Base-by-base conservation (phyloP, 768 basidiomycete genomes). In the Roridomyces roridus region DNA sequence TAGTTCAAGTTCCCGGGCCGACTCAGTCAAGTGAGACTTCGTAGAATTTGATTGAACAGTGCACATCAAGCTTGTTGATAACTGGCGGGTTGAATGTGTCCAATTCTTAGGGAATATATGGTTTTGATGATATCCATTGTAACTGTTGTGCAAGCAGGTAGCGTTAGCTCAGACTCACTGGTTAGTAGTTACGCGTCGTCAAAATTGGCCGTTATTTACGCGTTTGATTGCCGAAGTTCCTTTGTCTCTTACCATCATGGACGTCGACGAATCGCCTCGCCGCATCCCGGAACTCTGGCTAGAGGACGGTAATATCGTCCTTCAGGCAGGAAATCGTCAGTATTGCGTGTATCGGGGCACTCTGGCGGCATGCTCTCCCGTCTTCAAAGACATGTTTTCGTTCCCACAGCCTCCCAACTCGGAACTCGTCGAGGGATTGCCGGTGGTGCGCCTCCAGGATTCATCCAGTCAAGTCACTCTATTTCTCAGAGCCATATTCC, bases 291-390 rank as follows among this genome's bases (percentile, higher is more conserved):
- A 55, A 17, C 48, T 53, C 12, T 63, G 64, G 64, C 63, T 65
- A 21, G 54, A 56, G 2, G 64, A 65, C 39, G 64, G 64, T 1
- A 64, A 57, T 26, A 51, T 65, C 15, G 59, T 65, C 11, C n/a
- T 65, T n/a, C 50, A 46, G 26, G 64, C 64, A 7, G 54, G 48
- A 12, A 23, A 35, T 20, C 47, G 42, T 8, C 59, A 47, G 12
- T 65, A 49, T 28, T 43, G 57, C 5, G 65, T 65, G 14, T 58
- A 55, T 39, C 56, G 51, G 3, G 48, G 52, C 42, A 43, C 54
- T 12, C 34, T 59, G 21, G 58, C 51, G 1, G 39, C 28, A 1
- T 15, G 21, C 1, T 60, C 54, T 9, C 28, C 54, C 11, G 31
- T 56, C 35, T 60, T 60, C 11, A 12, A 35, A 10, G 59, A 55